A percentile compares a stretch with the other conserved stretches of the same genome.
Conservation (phyloP, 192 early-diverging fungal genomes). For the Backusella circina region DNA sequence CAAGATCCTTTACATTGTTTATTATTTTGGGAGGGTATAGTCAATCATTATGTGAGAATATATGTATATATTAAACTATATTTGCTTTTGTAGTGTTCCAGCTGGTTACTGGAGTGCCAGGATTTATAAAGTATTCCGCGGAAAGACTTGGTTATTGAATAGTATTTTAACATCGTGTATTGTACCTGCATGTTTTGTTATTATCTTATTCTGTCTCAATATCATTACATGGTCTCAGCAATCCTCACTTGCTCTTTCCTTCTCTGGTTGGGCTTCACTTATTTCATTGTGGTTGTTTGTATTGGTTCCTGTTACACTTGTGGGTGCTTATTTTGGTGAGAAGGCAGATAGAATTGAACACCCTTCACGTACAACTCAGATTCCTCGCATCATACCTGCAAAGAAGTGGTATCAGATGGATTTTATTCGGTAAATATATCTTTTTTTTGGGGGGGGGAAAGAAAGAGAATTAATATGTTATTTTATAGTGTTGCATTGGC, state of each 20-base stretch:
- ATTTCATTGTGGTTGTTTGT: conserved; percentile 78
- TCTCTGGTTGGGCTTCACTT: conserved; percentile 79
- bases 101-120: conserved; percentile 70
- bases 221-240: conserved; percentile 82
- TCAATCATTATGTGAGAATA: neutral
- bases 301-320: conserved; percentile 72
- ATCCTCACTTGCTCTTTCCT: conserved; percentile 89
- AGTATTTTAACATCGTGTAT: conserved; percentile 56
- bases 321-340: conserved; percentile 86
- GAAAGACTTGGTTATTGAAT: conserved; percentile 67
- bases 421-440: conserved; percentile 36
- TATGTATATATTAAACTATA: neutral
- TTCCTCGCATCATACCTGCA: conserved; percentile 88
- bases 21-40: conserved; percentile 54
- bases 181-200: conserved; percentile 58
- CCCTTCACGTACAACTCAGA: conserved; percentile 87
- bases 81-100: conserved; percentile 22
- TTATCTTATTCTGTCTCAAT: conserved; percentile 69
- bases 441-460: too few relatives aligned
- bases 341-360: conserved; percentile 47
- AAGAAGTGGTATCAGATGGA: conserved; percentile 68
- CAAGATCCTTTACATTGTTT: conserved; percentile 19
- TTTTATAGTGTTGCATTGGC: conserved; percentile 33
- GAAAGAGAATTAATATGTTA: neutral
- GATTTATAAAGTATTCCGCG: conserved; percentile 68